Evolutionary conservation across 2,329 filamentous ascomycete species (phyloP).

Genomic region (Ampelomyces quisqualis): DNA sequence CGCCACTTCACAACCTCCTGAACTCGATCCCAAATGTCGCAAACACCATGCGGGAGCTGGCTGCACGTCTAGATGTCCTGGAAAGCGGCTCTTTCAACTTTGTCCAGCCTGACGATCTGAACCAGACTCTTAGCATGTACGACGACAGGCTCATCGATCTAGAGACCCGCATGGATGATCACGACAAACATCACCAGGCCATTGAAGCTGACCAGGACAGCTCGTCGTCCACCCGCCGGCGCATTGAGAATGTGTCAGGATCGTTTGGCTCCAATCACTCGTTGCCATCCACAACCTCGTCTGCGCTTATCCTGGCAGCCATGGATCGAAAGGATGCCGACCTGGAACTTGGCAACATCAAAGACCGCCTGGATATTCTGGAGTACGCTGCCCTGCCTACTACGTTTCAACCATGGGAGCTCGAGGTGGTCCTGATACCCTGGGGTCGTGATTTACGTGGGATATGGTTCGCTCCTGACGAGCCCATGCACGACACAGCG

Average conservation of each 20-base stretch:
- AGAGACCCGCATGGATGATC: constrained; percentile 55
- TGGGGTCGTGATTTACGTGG: constrained; percentile 60
- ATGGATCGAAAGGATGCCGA: constrained; percentile 45
- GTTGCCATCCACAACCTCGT: constrained; percentile 42
- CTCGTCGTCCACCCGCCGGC: constrained; percentile 28
- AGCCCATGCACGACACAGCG: constrained; percentile 41
- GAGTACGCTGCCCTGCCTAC: constrained; percentile 63
- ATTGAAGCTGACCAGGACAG: constrained; percentile 35
- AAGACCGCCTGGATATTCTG: constrained; percentile 54
- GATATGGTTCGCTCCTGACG: constrained; percentile 53
- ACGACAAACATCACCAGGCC: constrained; percentile 39
- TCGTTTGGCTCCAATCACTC: constrained; percentile 48
- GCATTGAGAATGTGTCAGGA: constrained; percentile 33
- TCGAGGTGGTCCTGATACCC: constrained; percentile 75
- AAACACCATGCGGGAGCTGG: constrained; percentile 60
- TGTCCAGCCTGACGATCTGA: constrained; percentile 66
- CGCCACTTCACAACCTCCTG: constrained; percentile 40
- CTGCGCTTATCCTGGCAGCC: constrained; percentile 38
- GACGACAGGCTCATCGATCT: constrained; percentile 70
- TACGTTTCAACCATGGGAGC: constrained; percentile 64
- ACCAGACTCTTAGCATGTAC: constrained; percentile 65
- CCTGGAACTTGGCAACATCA: constrained; percentile 51
- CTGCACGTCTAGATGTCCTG: constrained; percentile 65
- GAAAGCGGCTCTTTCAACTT: constrained; percentile 70
- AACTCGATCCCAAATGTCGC: constrained; percentile 44